A percentile compares a stretch with the other conserved stretches of the same genome.
These are phyloP conservation scores for Intubia oerlemansii DNA, from an alignment of 2,329 filamentous ascomycete species.

Conservation along the genomic window DNA sequence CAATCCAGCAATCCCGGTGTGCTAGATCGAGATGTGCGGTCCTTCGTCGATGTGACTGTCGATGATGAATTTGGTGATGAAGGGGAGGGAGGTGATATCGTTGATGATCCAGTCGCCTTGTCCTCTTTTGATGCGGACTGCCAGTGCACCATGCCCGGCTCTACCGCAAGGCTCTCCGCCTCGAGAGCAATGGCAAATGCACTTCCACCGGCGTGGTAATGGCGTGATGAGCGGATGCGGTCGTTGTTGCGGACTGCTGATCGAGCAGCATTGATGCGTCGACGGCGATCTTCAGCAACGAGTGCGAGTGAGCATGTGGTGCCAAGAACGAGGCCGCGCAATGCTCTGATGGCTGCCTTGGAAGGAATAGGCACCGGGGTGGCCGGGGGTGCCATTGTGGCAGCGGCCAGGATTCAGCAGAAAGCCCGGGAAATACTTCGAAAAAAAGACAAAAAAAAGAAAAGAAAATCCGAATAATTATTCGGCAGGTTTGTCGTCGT, in stretches of 20 bases:
- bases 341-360: slow-evolving; percentile 21
- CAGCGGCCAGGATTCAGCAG: background rate
- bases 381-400: slow-evolving; percentile 9
- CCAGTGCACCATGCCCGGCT: slow-evolving; percentile 3
- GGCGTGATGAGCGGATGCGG: slow-evolving; percentile 16
- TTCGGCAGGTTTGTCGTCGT: too few species aligned
- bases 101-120: too few species aligned
- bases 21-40: too few species aligned
- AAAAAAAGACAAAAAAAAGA: background rate
- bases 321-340: slow-evolving; percentile 21
- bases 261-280: slow-evolving; percentile 19
- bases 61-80: too few species aligned
- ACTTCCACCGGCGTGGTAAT: slow-evolving; percentile 15
- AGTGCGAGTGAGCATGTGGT: slow-evolving; percentile 23
- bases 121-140: background rate
- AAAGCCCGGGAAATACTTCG: too few species aligned
- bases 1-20: too few species aligned
- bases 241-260: slow-evolving; percentile 18
- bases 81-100: too few species aligned
- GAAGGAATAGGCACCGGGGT: slow-evolving; percentile 20
- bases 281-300: slow-evolving; percentile 22
- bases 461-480: background rate
- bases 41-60: background rate
- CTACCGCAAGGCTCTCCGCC: slow-evolving; percentile 8
- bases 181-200: slow-evolving; percentile 9